Evolutionary conservation across 202 grass and related monocot species (phyloP), one percentile per base, ranked within the genome.

Genomic region (Tripidium arundinaceum): DNA sequence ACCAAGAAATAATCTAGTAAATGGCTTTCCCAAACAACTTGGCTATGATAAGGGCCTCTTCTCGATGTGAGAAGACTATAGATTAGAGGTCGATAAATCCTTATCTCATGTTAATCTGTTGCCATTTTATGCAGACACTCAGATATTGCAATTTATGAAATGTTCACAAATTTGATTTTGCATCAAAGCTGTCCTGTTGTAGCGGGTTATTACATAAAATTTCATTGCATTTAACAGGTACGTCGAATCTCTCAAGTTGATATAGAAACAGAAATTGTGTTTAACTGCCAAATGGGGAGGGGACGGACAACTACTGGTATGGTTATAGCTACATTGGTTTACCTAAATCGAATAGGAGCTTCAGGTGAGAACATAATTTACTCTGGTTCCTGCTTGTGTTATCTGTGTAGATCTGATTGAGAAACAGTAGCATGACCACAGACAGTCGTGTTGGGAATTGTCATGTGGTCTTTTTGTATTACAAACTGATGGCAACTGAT

Each of bases 241-340:
- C 62, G 60, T 41, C 87, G 90, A 85, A 95, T 98, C 38, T 98
- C 88, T 76, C 79, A 93, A 87, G 90, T 90, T 66, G 89, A 86
- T 70, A 80, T 93, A 84, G 96, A 98, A 77, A 98, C 92, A 49
- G 92, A 98, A 82, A 95, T 98, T 84, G 79, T 98, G 40, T 98
- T 98, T 88, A 98, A 98, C 81, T 98, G 96, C 71, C 96, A 98
- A 87, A 98, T 98, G 96, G 96, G 96, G 43, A 87, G 96, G 81
- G 96, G 96, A 63, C 71, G 96, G 62, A 98, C 96, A 80, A 98
- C 96, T 71, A 98, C 96, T 78, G 96, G 96, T 68, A 98, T 98
- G 96, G 96, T 98, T 75, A 98, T 98, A 90, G 93, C 96, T 80
- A 98, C 90, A 40, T 85, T 98, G 86, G 90, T 98, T 83, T 98